Percentiles rank a stretch among this genome's conserved stretches.
Evolutionary conservation across 768 basidiomycete species (phyloP).

Genomic region (Auricularia heimuer): DNA sequence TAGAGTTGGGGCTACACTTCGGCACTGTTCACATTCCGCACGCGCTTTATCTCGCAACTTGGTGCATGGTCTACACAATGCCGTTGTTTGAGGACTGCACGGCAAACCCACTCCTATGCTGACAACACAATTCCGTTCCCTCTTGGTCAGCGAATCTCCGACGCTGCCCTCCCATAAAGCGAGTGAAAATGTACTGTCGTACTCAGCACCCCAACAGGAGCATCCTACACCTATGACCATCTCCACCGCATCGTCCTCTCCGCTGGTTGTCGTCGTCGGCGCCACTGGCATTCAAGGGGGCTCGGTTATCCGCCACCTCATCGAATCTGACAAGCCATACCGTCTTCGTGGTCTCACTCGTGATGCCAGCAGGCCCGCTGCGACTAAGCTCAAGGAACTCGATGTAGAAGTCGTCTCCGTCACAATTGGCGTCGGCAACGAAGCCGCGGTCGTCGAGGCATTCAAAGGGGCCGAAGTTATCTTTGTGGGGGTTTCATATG

Average conservation of each 20-base stretch:
- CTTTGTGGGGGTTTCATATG: neutral
- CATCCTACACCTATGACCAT: neutral
- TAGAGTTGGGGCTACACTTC: too few relatives aligned
- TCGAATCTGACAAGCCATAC: conserved; percentile 24
- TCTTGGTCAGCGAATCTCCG: too few relatives aligned
- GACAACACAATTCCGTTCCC: too few relatives aligned
- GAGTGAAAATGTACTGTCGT: too few relatives aligned
- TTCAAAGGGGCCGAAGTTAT: neutral
- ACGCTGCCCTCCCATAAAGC: too few relatives aligned
- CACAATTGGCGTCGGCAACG: neutral
- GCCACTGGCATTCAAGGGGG: conserved; percentile 30
- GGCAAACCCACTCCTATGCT: too few relatives aligned
- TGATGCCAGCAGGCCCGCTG: conserved; percentile 18
- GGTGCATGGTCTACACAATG: too few relatives aligned
- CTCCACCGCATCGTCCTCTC: neutral
- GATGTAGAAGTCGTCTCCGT: conserved; percentile 18
- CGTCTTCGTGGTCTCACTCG: conserved; percentile 25
- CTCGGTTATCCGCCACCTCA: conserved; percentile 17
- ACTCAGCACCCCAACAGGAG: too few relatives aligned
- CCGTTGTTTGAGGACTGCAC: too few relatives aligned
- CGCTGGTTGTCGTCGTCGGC: conserved; percentile 25
- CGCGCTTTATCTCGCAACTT: too few relatives aligned
- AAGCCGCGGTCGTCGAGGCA: neutral
- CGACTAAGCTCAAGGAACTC: conserved; percentile 13
- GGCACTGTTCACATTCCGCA: too few relatives aligned